Percentiles rank a stretch among this genome's conserved stretches.
Evolutionary conservation across 495 filamentous ascomycete species (phyloP).

Genomic region (Neurospora sp.): DNA sequence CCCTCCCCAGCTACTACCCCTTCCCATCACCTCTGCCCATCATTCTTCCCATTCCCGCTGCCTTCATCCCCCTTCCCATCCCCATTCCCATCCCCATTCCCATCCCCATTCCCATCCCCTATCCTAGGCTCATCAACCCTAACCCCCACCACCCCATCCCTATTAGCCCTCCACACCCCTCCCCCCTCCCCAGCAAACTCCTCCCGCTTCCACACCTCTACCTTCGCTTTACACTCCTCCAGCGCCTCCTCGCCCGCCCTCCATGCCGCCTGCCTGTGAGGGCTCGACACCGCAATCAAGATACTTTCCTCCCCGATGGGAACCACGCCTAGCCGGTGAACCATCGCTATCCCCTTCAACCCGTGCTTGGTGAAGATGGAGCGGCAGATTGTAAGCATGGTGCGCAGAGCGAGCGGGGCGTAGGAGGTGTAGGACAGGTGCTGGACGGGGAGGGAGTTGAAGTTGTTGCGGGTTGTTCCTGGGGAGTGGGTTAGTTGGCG

Average conservation of each 20-base stretch:
- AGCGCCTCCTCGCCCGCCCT: constrained; percentile 79
- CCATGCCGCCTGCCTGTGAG: constrained; percentile 87
- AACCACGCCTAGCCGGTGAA: constrained; percentile 79
- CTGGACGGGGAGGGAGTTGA: constrained; percentile 61
- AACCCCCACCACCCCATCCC: constrained; percentile 56
- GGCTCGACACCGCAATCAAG: constrained; percentile 73
- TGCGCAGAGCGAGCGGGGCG: constrained; percentile 60
- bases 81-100: not conserved
- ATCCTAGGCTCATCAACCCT: constrained; percentile 12
- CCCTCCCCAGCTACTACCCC: not conserved
- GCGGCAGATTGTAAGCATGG: constrained; percentile 59
- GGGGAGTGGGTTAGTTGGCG: not conserved
- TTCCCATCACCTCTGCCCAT: not conserved
- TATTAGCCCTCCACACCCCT: constrained; percentile 83
- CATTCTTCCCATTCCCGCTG: not conserved
- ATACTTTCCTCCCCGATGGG: constrained; percentile 89
- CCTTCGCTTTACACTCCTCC: constrained; percentile 72
- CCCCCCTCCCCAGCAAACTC: constrained; percentile 70
- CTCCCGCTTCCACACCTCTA: constrained; percentile 95
- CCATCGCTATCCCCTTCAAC: constrained; percentile 62
- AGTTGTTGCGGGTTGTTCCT: constrained; percentile 85
- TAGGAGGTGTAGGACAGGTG: constrained; percentile 81
- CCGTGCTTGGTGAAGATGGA: constrained; percentile 46
- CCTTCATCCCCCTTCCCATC: not conserved
- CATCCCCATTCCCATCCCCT: not conserved